Evolutionary conservation across 441 rosid species (phyloP), one percentile per base, ranked within the genome.

Genomic region (Iberis amara): DNA sequence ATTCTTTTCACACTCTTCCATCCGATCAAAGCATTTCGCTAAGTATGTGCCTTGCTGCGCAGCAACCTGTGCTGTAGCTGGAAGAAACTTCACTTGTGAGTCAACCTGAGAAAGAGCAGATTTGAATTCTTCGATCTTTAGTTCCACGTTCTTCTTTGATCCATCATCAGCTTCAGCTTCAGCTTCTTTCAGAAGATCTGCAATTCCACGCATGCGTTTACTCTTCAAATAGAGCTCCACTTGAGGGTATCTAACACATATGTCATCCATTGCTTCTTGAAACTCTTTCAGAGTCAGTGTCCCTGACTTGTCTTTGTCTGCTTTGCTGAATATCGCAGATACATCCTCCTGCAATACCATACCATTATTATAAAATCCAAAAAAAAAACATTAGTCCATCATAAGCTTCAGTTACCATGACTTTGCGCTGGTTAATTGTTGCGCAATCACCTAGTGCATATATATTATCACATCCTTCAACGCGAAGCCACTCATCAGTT

Each of bases 61-160:
- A 36, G 99, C 99, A 46, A 94, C 97, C 95, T 92, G 99, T 3
- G 99, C 97, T 31, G 99, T 92, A 36, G 97, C 99, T 13, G 97
- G 97, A 15, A 86, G 95, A 73, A 71, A 73, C 73, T 89, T 92
- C 96, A 86, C 79, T 78, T 84, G 76, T 15, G 89, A 68, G 71
- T 92, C 97, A 61, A 83, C 97, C 59, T 79, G 76, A 13, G 96
- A 79, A 49, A 92, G 85, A 62, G 90, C 95, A 0, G 66, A 50
- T 56, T 86, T 89, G 42, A 89, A 79, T 59, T 86, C 95, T 48
- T 89, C 96, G 11, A 92, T 86, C 27, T 78, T 76, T 69, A 92
- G 64, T 59, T 86, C 97, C 3, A 77, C 60, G 21, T 80, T 49
- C 44, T 83, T 85, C 62, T 86, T 70, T 37, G 83, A 65, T 5